Evolutionary conservation across 495 filamentous ascomycete species (phyloP).

Genomic region (Aspergillus sparsus): DNA sequence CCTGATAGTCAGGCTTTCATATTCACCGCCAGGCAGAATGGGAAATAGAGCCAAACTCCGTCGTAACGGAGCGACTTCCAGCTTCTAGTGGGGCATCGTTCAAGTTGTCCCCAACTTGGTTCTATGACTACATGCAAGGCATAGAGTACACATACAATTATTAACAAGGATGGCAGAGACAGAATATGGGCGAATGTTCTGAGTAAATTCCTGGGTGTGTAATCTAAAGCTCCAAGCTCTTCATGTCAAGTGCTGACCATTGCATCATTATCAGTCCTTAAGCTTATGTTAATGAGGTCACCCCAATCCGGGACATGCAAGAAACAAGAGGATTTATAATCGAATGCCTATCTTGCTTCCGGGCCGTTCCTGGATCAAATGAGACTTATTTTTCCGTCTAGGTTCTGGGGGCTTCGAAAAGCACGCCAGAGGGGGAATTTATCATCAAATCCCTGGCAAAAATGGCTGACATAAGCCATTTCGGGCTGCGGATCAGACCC

Average conservation of each 20-base stretch:
- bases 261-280: not conserved
- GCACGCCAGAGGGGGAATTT: slow-evolving; percentile 26
- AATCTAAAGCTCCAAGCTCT: not conserved
- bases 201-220: not conserved
- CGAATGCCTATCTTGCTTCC: not conserved
- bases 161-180: not conserved
- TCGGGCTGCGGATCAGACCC: slow-evolving; percentile 29
- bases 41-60: not conserved
- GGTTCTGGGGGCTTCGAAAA: slow-evolving; percentile 22
- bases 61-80: not conserved
- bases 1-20: not conserved
- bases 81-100: slow-evolving; percentile 5
- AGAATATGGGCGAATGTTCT: not conserved
- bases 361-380: not conserved
- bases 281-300: not conserved
- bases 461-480: slow-evolving; percentile 22
- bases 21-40: slow-evolving; percentile 25
- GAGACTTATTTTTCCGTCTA: not conserved
- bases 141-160: not conserved
- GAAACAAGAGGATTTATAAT: slow-evolving; percentile 11
- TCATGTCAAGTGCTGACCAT: not conserved
- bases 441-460: slow-evolving; percentile 25
- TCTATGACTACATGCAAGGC: not conserved
- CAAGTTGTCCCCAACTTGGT: not conserved
- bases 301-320: not conserved